Evolutionary conservation across 257 asterid species (phyloP).

Genomic region (Solanum lycopersicoides): DNA sequence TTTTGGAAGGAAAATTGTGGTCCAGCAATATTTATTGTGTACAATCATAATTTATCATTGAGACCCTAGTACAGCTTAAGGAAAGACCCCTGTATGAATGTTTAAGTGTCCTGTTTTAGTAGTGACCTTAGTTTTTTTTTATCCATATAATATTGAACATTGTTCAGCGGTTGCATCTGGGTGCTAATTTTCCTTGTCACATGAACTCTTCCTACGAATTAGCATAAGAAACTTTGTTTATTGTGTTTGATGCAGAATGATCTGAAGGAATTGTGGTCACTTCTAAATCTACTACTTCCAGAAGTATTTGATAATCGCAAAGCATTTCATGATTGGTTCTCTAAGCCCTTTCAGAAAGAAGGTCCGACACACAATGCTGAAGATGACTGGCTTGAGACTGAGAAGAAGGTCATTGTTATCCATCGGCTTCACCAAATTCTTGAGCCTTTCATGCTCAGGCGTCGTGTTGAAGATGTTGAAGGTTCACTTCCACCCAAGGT

Average conservation of each 20-base stretch:
- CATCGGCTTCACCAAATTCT: slow-evolving; percentile 97
- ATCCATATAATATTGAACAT: neutral
- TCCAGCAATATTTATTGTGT: neutral
- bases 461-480: slow-evolving; percentile 99
- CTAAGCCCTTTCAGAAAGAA: slow-evolving; percentile 97
- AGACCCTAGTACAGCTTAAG: neutral
- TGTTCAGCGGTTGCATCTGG: neutral
- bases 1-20: neutral
- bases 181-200: neutral
- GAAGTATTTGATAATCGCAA: slow-evolving; percentile 95
- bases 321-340: slow-evolving; percentile 99
- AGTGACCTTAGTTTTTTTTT: neutral
- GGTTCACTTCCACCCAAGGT: slow-evolving; percentile 99
- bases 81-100: neutral
- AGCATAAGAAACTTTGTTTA: neutral
- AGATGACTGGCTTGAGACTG: slow-evolving; percentile 99
- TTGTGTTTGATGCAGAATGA: slow-evolving; percentile 67
- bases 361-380: slow-evolving; percentile 70
- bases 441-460: slow-evolving; percentile 99
- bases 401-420: slow-evolving; percentile 93
- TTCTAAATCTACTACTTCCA: slow-evolving; percentile 88
- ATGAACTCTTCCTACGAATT: neutral
- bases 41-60: neutral
- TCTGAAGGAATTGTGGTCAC: slow-evolving; percentile 99
- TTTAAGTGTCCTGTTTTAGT: neutral